Evolutionary conservation across 2,329 filamentous ascomycete species (phyloP).

Genomic region (Colletotrichum theobromicola): DNA sequence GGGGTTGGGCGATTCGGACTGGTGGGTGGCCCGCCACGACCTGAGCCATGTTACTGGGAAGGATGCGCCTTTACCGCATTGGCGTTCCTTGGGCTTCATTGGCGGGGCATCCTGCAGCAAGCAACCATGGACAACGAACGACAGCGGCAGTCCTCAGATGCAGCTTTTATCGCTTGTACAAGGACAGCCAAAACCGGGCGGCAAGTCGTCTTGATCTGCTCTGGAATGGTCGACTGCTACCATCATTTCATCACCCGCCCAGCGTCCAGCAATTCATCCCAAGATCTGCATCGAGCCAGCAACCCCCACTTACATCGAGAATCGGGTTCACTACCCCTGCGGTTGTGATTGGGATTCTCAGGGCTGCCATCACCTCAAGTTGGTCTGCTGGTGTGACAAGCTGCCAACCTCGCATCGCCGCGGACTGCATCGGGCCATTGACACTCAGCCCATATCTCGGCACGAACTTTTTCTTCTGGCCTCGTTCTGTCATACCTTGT

Average conservation of each 20-base stretch:
- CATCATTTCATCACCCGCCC: background rate
- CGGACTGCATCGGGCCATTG: background rate
- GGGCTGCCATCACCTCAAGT: background rate
- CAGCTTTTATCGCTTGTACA: conserved; percentile 2
- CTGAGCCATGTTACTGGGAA: conserved; percentile 2
- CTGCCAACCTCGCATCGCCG: background rate
- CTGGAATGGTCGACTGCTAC: background rate
- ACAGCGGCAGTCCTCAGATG: background rate
- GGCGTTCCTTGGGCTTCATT: conserved; percentile 4
- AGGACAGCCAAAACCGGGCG: background rate
- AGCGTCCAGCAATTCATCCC: background rate
- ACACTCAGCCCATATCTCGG: background rate
- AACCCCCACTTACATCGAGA: conserved; percentile 2
- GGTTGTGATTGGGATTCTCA: background rate
- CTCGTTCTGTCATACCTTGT: background rate
- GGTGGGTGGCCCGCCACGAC: conserved; percentile 1
- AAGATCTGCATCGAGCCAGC: background rate
- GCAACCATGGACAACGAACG: conserved; percentile 7
- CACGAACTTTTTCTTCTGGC: background rate
- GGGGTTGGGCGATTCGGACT: background rate
- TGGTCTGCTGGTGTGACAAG: background rate
- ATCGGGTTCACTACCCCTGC: background rate
- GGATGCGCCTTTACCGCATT: conserved; percentile 5
- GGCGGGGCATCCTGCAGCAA: conserved; percentile 16
- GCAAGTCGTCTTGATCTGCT: background rate